Evolutionary conservation across 75 land plant genomes (phyloP), one percentile per base, ranked within the genome.

Genomic region (Isoetes taiwanensis): DNA sequence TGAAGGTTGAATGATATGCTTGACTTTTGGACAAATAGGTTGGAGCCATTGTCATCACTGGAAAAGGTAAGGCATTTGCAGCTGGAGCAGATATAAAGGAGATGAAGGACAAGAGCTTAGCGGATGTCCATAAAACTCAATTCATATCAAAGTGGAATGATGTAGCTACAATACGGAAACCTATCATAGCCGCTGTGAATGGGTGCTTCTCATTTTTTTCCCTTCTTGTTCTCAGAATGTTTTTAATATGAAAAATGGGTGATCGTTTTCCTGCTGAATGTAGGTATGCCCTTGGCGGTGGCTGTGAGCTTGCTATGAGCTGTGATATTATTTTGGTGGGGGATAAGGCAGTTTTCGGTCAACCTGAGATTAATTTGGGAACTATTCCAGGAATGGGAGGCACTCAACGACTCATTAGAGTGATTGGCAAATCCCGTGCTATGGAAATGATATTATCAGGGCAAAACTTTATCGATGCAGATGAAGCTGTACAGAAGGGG

Each of bases 361-460:
- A 70, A 40, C 72, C 72, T n/a, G 72, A 70, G 30, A 19, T 70
- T 2, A 70, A 64, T 21, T 42, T 70, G 43, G 72, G 68, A 11
- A 64, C 67, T 23, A 70, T 70, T 28, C 72, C 72, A n/a, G 72
- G 72, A 26, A 70, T 70, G 19, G 72, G 72, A 26, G 72, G 72
- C 16, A 70, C 72, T 28, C 72, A 70, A 35, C 24, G 72, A 27
- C 40, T 70, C 27, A 70, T 70, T 23, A 59, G 72, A 25, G 72
- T 64, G 52, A 67, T 70, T 29, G 72, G 72, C 34, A 70, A 70
- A 61, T 70, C 72, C 26, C 68, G 72, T 3, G 72, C 72, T 34
- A 70, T 70, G 72, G 72, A 70, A 67, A 70, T 70, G 72, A 70
- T 70, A 26, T 56, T 70, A 3, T 64, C 72, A 19, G 72, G 72